Percentiles rank a stretch among this genome's conserved stretches.
phyloP scores from a whole-genome alignment of 2,329 filamentous ascomycete species.

The Ascochyta koolunga region DNA sequence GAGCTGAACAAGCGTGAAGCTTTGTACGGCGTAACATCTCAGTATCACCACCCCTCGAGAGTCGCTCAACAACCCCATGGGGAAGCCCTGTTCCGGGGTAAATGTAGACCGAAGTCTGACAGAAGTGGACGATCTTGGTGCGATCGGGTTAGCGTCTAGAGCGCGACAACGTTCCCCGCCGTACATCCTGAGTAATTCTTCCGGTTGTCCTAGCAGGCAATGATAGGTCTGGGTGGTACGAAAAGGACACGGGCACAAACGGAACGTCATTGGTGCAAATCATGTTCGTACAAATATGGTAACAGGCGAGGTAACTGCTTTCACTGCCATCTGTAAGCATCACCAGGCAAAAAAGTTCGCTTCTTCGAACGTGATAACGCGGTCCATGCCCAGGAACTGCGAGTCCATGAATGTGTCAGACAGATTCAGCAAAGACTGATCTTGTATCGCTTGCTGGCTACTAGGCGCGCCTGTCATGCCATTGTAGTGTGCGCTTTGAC shows the following conservation, averaged over 20 bases:
- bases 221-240: not conserved
- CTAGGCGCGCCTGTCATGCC: not conserved
- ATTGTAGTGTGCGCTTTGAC: constrained; percentile 1
- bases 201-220: constrained; percentile 1
- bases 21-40: not conserved
- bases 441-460: constrained; percentile 30
- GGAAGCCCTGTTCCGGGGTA: constrained; percentile 15
- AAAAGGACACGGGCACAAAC: not conserved
- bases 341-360: constrained; percentile 42
- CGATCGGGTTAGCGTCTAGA: not conserved
- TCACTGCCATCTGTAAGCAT: constrained; percentile 37
- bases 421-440: constrained; percentile 38
- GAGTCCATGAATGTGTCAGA: constrained; percentile 43
- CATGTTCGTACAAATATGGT: not conserved
- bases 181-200: not conserved
- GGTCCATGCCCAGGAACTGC: constrained; percentile 42
- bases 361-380: constrained; percentile 46
- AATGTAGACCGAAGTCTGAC: constrained; percentile 19
- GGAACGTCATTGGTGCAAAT: not conserved
- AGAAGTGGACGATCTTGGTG: not conserved
- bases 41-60: not conserved
- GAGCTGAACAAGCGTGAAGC: not conserved
- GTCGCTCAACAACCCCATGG: not conserved
- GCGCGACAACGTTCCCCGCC: not conserved
- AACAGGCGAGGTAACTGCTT: not conserved